Evolutionary conservation across 805 yeast genomes (phyloP), one percentile per base, ranked within the genome.

Genomic region (Schwanniomyces polymorphus): DNA sequence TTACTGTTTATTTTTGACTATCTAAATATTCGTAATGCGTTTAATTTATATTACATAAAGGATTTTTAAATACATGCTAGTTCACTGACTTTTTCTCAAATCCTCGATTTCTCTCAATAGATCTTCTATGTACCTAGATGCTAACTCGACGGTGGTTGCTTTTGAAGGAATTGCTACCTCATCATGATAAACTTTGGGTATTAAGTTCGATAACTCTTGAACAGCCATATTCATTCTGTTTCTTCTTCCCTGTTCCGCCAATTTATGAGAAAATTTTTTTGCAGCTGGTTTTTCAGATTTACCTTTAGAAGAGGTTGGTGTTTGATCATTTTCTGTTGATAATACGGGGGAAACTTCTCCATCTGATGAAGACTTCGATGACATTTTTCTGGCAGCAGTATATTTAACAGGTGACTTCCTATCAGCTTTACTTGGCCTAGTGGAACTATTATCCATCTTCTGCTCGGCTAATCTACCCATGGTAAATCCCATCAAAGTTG

Each of bases 191-290:
- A 65, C 64, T 5, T 83, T 80, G 0, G 96, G 95, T 18, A 92
- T 76, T 51, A 90, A 67, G 8, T 72, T 57, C 7, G 85, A 84
- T 48, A 92, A 71, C 38, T 88, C 96, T 38, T 81, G 82, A 27
- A 92, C 83, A 0, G 97, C 98, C 46, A 75, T 70, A 64, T 94
- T 94, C 85, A 92, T 86, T 52, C 99, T 76, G 64, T 92, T 91
- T 56, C 99, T 79, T 44, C 99, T 78, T 12, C 97, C 98, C 66
- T 94, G 97, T 67, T 92, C 99, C 0, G 99, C 98, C 12, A 89
- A 77, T 63, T 92, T 91, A 66, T 92, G 99, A 37, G 81, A 80
- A 2, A 86, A 80, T 57, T 85, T 84, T 61, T 86, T 85, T 26
- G 79, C 74, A 7, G 68, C 45, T 26, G 64, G 61, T 44, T 61